A percentile compares a stretch with the other conserved stretches of the same genome.
Conservation (phyloP, 345 rosid species). For the Adansonia digitata region DNA sequence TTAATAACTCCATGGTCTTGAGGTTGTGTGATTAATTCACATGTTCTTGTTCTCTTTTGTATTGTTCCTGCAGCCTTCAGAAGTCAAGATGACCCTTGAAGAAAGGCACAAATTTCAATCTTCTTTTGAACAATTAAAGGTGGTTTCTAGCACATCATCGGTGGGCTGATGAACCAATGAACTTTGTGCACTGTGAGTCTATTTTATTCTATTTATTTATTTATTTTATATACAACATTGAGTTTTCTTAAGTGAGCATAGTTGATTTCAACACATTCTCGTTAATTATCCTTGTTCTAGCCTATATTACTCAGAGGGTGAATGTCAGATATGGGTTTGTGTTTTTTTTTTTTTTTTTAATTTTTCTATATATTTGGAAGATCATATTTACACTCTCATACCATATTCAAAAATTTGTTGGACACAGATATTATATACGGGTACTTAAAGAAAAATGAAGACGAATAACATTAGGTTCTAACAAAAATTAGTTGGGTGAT, state of each 20-base stretch:
- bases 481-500: not conserved
- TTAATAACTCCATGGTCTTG: not conserved
- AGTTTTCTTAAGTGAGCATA: not conserved
- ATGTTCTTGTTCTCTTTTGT: constrained; percentile 10
- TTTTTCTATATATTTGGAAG: not conserved
- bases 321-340: too few species aligned
- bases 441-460: not conserved
- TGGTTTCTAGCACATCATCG: constrained; percentile 18
- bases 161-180: not conserved
- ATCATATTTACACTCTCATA: not conserved
- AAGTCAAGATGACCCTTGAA: constrained; percentile 43
- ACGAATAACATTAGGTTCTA: not conserved
- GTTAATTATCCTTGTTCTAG: not conserved
- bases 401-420: not conserved
- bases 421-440: not conserved
- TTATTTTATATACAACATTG: not conserved
- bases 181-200: not conserved
- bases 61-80: constrained; percentile 36
- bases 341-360: not conserved
- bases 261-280: not conserved
- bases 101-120: constrained; percentile 46
- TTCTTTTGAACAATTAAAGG: constrained; percentile 39
- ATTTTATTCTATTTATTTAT: not conserved
- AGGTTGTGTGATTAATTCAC: not conserved
- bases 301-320: too few species aligned